Base-by-base conservation (phyloP, 2,329 filamentous ascomycete genomes). In the Fusarium mangiferae region DNA sequence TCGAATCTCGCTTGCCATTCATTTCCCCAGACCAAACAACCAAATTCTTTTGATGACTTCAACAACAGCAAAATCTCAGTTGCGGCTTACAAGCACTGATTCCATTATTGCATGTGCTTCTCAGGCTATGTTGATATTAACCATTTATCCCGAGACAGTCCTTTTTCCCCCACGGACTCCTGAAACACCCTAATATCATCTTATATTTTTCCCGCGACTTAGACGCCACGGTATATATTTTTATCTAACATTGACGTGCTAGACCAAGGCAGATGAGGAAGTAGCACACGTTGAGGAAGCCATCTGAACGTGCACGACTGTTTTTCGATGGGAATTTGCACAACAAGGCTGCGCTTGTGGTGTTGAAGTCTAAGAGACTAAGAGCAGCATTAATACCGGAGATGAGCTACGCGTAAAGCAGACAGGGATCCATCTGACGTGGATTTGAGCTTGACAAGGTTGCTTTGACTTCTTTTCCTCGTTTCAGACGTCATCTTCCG, bases 401-500 rank as follows among this genome's bases (percentile, higher is more conserved):
- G 73, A 78, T 78, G 77, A 78, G 77, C 57, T 78, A 63, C 73
- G 71, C 65, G 60, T 56, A 62, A 64, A 28, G 30, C 20, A 62
- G 52, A 66, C 77, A 78, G 77, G 77, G 77, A 77, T 78, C 62
- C 41, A 36, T 76, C 74, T 75, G 75, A 77, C 74, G 74, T 78
- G 73, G 73, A 77, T 75, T 72, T 78, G 75, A 78, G 75, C 71
- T 78, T 70, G 68, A 67, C 75, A 73, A 74, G 70, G 75, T 72
- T 68, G 54, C 63, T 58, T 57, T 55, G 68, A 60, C 54, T 42
- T 68, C 48, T 49, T 38, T 57, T 59, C 65, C 70, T 68, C 62
- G 73, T 77, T 78, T 77, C 72, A 78, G 72, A 78, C 76, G 76
- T 78, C 76, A 78, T 78, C 48, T 70, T 62, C 61, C 73, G 75